A percentile compares a stretch with the other conserved stretches of the same genome.
These are phyloP conservation scores for Xylaria polymorpha DNA, from an alignment of 2,329 filamentous ascomycete genomes.

Conservation along the genomic window DNA sequence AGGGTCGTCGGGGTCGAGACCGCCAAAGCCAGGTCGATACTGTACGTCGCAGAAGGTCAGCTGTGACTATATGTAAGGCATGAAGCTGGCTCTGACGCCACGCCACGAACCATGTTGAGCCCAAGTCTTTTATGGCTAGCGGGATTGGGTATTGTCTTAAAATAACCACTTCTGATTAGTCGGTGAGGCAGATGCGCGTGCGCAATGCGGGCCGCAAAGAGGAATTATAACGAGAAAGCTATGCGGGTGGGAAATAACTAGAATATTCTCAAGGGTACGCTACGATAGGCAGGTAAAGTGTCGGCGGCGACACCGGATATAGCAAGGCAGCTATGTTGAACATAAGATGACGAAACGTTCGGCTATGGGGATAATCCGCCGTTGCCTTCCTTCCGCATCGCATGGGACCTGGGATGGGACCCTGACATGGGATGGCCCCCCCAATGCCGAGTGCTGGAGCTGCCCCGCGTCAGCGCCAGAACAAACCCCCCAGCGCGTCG, in stretches of 20 bases:
- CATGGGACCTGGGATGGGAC: conserved; percentile 3
- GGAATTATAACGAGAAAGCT: neutral
- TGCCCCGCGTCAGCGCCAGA: conserved; percentile 26
- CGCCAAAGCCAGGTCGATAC: conserved; percentile 55
- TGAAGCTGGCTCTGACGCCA: conserved; percentile 15
- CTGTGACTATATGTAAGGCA: neutral
- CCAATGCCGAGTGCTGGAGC: conserved; percentile 11
- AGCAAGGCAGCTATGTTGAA: conserved; percentile 33
- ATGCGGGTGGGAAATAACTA: neutral
- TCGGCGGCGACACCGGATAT: conserved; percentile 10
- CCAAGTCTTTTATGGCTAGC: neutral
- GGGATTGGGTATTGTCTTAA: conserved; percentile 27
- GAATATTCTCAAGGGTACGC: conserved; percentile 13
- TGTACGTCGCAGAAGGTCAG: conserved; percentile 38
- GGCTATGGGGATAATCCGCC: conserved; percentile 36
- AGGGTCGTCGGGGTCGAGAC: conserved; percentile 61
- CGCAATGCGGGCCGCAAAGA: neutral
- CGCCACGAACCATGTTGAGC: conserved; percentile 35
- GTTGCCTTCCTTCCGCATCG: neutral
- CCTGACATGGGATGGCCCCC: neutral
- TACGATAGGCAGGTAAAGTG: neutral
- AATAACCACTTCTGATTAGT: conserved; percentile 25
- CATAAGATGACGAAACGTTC: conserved; percentile 39
- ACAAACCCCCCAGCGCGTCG: neutral
- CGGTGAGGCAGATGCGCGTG: neutral